Base-by-base conservation (phyloP, 169 alveolate species). In the Cryptosporidium xiaoi region DNA sequence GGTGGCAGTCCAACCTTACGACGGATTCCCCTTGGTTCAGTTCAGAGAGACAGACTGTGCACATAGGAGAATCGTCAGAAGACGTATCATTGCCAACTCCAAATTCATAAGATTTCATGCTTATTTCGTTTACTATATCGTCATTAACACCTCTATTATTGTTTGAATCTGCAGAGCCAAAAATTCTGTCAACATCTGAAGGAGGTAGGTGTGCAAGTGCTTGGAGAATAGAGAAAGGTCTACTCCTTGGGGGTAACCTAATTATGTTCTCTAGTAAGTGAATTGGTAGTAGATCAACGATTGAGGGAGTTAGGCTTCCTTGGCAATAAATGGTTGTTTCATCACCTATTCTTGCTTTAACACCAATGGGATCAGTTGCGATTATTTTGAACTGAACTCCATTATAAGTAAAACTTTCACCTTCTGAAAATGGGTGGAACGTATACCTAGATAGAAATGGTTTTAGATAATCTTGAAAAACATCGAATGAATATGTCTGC, bases 311-410 rank as follows among this genome's bases (percentile, higher is more conserved):
- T 27, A 90, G 66, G 31, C 90, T 65, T 15, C 93, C 93, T 18
- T 82, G 83, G 20, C 82, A 85, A 56, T 84, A 90, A 31, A 90
- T 90, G 20, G 90, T 85, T 29, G 93, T 90, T 34, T 84, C 65
- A 51, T 84, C 83, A 51, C 91, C 91, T 64, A 90, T 84, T 65
- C 93, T 69, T 40, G 91, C 93, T 44, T 84, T 84, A 8, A 90
- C 84, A 50, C 91, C 82, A 34, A 60, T 65, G 36, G 93, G 93
- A 29, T 83, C 91, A 24, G 91, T 71, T n/a, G 92, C 93, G 83
- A 90, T 84, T 34, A 90, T 77, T 90, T 90, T 90, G 53, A 90
- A 90, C 64, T 90, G 93, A 46, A 90, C 91, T 12, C 93, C 93
- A 51, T 84, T 90, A 67, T 90, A 90, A 69, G 91, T 85, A 65